Evolutionary conservation across 768 basidiomycete species (phyloP), one percentile per base, ranked within the genome.

Genomic region (Trichaptum fuscoviolaceum): DNA sequence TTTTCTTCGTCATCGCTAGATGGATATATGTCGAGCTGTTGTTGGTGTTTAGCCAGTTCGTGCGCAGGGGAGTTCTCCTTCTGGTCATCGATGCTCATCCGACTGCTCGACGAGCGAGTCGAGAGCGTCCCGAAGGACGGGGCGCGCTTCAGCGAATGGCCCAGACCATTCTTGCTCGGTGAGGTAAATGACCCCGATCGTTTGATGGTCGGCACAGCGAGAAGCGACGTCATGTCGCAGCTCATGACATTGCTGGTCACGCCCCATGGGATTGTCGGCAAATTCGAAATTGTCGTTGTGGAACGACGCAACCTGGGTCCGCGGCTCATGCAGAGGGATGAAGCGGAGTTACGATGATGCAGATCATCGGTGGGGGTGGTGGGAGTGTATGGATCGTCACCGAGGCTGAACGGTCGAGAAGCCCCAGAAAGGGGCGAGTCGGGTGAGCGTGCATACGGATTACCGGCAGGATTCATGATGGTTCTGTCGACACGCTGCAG

Each of bases 1-100:
- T 86, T 87, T 77, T 92, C 90, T 72, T 92, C 91, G 69, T 92
- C 91, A 71, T 92, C 91, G 23, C 88, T 89, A 15, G 90, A 90
- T 27, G 62, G 67, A n/a, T 20, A 57, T 2, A 58, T 57, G 58
- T 27, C 67, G 60, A 36, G 58, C 35, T 68, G 34, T 42, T 57
- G 64, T 35, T 35, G 63, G 26, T 63, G 26, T 61, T 61, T 35
- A 5, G 60, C 26, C 15, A 52, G 24, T 5, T 52, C 30, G 26
- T 15, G 10, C 20, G 25, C 35, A 3, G 63, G 63, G 35, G 64
- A 65, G 25, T 64, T 25, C 59, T 35, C n/a, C 60, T 73, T 71
- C 24, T 72, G 71, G 34, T 68, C 67, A 64, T 74, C 72, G 42
- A 73, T 69, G 62, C 73, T 74, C 74, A 75, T 74, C 3, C 59